These are phyloP conservation scores for Rhododendron mucronatum DNA, from an alignment of 148 eudicot species.

Conservation along the genomic window DNA sequence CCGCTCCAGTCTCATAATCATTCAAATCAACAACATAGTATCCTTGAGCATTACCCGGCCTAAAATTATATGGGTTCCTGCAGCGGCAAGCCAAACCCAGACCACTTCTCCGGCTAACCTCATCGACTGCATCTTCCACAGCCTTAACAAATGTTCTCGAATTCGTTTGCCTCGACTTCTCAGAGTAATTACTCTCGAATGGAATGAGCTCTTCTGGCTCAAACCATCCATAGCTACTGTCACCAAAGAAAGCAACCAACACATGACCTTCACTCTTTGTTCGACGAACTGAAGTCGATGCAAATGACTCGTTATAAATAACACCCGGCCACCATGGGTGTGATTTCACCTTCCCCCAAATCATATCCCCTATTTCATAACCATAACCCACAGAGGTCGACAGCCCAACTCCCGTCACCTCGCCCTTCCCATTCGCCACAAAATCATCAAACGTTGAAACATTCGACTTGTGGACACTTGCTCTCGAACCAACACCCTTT, in stretches of 20 bases:
- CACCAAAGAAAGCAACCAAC: slow-evolving; percentile 93
- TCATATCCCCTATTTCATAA: slow-evolving; percentile 81
- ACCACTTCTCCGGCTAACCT: slow-evolving; percentile 58
- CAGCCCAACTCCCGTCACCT: slow-evolving; percentile 12
- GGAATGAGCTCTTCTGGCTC: slow-evolving; percentile 67
- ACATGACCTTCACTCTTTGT: slow-evolving; percentile 63
- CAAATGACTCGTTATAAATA: slow-evolving; percentile 64
- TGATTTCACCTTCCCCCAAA: slow-evolving; percentile 98
- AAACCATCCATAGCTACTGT: slow-evolving; percentile 96
- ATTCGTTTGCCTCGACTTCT: slow-evolving; percentile 62
- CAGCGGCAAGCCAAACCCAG: slow-evolving; percentile 81
- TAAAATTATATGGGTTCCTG: slow-evolving; percentile 56
- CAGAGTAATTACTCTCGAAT: slow-evolving; percentile 57
- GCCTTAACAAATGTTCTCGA: slow-evolving; percentile 62
- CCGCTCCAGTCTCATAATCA: slow-evolving; percentile 61
- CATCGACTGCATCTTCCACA: slow-evolving; percentile 84
- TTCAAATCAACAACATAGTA: slow-evolving; percentile 61
- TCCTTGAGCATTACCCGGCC: slow-evolving; percentile 48
- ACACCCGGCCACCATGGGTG: slow-evolving; percentile 99
- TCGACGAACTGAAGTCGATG: slow-evolving; percentile 56
- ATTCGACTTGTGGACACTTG: not conserved
- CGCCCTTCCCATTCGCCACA: slow-evolving; percentile 18
- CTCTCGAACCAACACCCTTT: not conserved
- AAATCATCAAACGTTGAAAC: slow-evolving; percentile 21
- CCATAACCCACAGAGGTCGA: slow-evolving; percentile 32